phyloP scores from a whole-genome alignment of 106 monocot species.

The Allium sativum region DNA sequence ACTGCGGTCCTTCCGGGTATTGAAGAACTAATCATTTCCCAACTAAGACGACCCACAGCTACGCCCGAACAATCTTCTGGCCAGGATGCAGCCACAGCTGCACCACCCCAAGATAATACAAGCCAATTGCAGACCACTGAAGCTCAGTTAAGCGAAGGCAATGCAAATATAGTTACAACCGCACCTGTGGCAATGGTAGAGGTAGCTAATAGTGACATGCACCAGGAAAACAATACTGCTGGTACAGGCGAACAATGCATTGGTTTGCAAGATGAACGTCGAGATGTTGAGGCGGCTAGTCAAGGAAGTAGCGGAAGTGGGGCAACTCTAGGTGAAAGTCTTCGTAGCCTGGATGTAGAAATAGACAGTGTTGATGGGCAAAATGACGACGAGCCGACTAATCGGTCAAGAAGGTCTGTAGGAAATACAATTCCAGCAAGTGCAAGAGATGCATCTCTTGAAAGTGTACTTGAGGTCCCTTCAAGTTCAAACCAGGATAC shows the following conservation, averaged over 20 bases:
- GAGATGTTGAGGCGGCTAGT: slow-evolving; percentile 94
- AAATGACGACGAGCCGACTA: slow-evolving; percentile 71
- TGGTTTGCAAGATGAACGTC: slow-evolving; percentile 87
- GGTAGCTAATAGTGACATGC: slow-evolving; percentile 10
- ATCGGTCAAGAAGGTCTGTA: slow-evolving; percentile 44
- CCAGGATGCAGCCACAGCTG: slow-evolving; percentile 25
- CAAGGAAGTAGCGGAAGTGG: slow-evolving; percentile 98
- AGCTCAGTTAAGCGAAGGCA: slow-evolving; percentile 19
- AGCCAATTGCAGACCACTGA: slow-evolving; percentile 32
- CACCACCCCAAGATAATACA: slow-evolving; percentile 29
- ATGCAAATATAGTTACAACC: slow-evolving; percentile 28
- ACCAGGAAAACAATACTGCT: slow-evolving; percentile 33
- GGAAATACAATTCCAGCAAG: slow-evolving; percentile 24
- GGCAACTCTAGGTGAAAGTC: slow-evolving; percentile 89
- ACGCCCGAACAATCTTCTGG: slow-evolving; percentile 49
- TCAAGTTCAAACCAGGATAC: slow-evolving; percentile 30
- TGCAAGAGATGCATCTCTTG: slow-evolving; percentile 56
- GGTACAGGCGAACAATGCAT: slow-evolving; percentile 51
- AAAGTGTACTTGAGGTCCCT: slow-evolving; percentile 90
- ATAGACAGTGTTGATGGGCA: slow-evolving; percentile 98
- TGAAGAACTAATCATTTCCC: slow-evolving; percentile 82
- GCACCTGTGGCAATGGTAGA: slow-evolving; percentile 17
- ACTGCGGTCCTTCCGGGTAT: slow-evolving; percentile 70
- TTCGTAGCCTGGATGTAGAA: slow-evolving; percentile 98
- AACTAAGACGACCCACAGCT: slow-evolving; percentile 57